These are phyloP conservation scores for Nymphaea thermarum DNA, from an alignment of 164 flowering plant genomes.

Conservation along the genomic window DNA sequence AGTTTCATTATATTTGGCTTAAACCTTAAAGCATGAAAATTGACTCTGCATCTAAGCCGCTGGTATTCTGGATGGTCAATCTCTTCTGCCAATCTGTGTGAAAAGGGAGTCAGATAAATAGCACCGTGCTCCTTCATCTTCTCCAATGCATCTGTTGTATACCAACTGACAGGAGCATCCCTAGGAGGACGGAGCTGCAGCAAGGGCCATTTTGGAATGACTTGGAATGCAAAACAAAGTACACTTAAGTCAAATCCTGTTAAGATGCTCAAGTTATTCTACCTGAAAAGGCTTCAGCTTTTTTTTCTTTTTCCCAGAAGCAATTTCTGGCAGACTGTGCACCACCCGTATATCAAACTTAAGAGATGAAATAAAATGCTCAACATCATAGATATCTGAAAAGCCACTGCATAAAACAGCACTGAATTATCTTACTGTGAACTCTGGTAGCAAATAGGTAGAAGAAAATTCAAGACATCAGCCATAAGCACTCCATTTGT, in stretches of 20 bases:
- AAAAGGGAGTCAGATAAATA: slow-evolving; percentile 90
- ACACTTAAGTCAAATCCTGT: too few relatives aligned
- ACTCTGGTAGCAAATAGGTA: too few relatives aligned
- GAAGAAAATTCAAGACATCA: too few relatives aligned
- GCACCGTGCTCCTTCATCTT: slow-evolving; percentile 96
- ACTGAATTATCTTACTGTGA: neutral
- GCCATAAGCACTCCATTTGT: too few relatives aligned
- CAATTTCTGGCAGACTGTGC: slow-evolving; percentile 70
- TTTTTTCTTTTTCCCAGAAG: slow-evolving; percentile 55
- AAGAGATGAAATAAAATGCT: slow-evolving; percentile 72
- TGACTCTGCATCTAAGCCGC: slow-evolving; percentile 90
- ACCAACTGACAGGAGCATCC: slow-evolving; percentile 94
- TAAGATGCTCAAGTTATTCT: neutral
- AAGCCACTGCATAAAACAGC: slow-evolving; percentile 54
- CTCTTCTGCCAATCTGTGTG: slow-evolving; percentile 96
- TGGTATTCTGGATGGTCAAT: slow-evolving; percentile 92
- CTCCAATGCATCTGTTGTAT: slow-evolving; percentile 59
- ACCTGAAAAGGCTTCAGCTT: slow-evolving; percentile 90
- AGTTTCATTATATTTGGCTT: slow-evolving; percentile 84
- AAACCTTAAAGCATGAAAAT: slow-evolving; percentile 87
- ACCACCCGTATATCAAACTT: slow-evolving; percentile 75
- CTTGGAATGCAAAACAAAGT: neutral
- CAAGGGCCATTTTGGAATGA: neutral
- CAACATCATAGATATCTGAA: slow-evolving; percentile 89
- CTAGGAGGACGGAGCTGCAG: slow-evolving; percentile 82